phyloP scores from a whole-genome alignment of 75 land plant genomes.

The Ceratopteris richardii region DNA sequence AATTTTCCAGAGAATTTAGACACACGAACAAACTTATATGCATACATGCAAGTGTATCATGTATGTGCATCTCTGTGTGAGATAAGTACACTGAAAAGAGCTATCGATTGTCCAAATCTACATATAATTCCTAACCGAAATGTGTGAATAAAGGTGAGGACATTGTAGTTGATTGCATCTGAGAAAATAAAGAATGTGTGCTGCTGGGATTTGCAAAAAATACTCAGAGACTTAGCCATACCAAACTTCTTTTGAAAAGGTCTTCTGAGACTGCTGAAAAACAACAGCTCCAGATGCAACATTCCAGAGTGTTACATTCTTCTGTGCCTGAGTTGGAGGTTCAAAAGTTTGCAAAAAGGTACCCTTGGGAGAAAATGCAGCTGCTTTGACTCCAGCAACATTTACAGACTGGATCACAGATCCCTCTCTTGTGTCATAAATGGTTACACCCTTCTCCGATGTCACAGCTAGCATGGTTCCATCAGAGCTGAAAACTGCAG shows the following conservation, averaged over 20 bases:
- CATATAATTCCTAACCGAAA: too few species aligned
- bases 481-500: slow-evolving; percentile 63
- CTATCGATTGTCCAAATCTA: too few species aligned
- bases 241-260: slow-evolving; percentile 69
- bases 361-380: slow-evolving; percentile 65
- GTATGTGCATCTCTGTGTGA: not conserved
- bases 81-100: not conserved
- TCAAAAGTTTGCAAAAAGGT: slow-evolving; percentile 80
- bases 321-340: slow-evolving; percentile 52
- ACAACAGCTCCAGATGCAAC: slow-evolving; percentile 36
- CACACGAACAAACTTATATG: not conserved
- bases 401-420: slow-evolving; percentile 42
- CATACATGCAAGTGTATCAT: too few species aligned
- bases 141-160: too few species aligned
- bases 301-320: slow-evolving; percentile 72
- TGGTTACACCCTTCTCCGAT: slow-evolving; percentile 28
- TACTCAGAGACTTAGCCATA: too few species aligned
- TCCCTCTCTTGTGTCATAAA: slow-evolving; percentile 40
- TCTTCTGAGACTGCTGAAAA: slow-evolving; percentile 58
- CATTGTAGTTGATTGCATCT: too few species aligned
- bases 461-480: slow-evolving; percentile 59
- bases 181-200: too few species aligned
- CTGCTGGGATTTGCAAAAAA: too few species aligned
- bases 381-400: slow-evolving; percentile 48
- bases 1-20: not conserved